phyloP scores from a whole-genome alignment of 345 rosid species.

The Sisymbrium altissimum region DNA sequence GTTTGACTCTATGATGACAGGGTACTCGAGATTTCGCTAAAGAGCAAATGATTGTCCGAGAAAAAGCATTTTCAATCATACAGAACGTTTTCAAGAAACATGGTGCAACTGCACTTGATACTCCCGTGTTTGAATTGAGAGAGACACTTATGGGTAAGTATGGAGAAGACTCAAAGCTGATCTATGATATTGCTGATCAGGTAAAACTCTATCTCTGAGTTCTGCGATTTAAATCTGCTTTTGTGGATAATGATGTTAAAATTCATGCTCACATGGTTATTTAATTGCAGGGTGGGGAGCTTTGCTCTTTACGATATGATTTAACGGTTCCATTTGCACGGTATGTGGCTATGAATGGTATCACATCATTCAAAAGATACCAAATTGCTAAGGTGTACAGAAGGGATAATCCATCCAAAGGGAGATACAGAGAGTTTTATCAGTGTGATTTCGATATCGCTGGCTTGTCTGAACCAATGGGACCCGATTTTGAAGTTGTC shows the following conservation, averaged over 20 bases:
- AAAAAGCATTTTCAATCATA: conserved; percentile 60
- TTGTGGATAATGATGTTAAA: background rate
- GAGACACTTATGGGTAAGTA: conserved; percentile 93
- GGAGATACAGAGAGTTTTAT: conserved; percentile 93
- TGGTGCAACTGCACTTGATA: conserved; percentile 87
- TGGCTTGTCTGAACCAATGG: conserved; percentile 83
- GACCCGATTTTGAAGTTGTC: conserved; percentile 85
- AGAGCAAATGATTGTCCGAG: conserved; percentile 81
- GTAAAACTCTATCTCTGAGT: conserved; percentile 36
- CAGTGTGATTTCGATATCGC: conserved; percentile 97
- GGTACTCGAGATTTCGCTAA: conserved; percentile 91
- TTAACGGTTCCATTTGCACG: conserved; percentile 95
- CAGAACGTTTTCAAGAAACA: conserved; percentile 81
- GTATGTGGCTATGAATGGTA: conserved; percentile 86
- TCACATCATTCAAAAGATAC: conserved; percentile 74
- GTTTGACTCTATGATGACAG: conserved; percentile 35
- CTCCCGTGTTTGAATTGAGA: conserved; percentile 93
- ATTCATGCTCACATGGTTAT: background rate
- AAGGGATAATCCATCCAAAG: conserved; percentile 95
- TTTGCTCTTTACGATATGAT: conserved; percentile 89
- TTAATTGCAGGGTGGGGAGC: conserved; percentile 86
- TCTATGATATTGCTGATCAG: conserved; percentile 96
- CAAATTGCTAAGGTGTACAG: conserved; percentile 90
- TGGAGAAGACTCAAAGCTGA: conserved; percentile 93
- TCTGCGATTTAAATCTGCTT: background rate